Evolutionary conservation across 108 stramenopile genomes (phyloP), one percentile per base, ranked within the genome.

Genomic region (Parietichytrium sp.): DNA sequence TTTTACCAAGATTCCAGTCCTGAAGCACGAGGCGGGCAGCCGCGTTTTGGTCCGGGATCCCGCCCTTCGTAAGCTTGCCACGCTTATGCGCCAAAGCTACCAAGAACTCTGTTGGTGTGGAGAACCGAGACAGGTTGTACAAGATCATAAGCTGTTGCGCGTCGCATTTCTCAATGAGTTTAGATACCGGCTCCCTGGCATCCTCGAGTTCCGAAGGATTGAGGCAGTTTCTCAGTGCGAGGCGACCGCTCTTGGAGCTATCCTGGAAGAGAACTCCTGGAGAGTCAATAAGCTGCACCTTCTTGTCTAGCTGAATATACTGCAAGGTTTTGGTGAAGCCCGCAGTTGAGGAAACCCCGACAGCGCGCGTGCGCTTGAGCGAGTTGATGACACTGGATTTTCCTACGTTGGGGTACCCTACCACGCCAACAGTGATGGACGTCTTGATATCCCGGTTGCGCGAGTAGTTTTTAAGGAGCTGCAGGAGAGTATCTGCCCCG

Each of bases 401-500:
- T 13, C 97, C 97, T 23, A 96, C 96, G 77, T 99, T 98, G 47
- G 94, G 95, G 84, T 92, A 93, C 23, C 93, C 93, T 3, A 94
- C 82, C 12, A 93, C 61, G 29, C 92, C 92, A 7, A 93, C 92
- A n/a, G 93, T 90, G 85, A 95, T 93, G 52, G 92, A 93, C 12
- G 92, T 93, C 85, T 94, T 93, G 51, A 86, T 79, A 79, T 94
- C 93, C 30, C 86, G 85, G 36, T 91, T 89, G n/a, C 98, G 91
- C 49, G 94, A 92, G 87, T 99, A 99, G 87, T 99, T 99, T 91
- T 99, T 99, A 48, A 99, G 86, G 10, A 98, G 86, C 79, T 96
- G 93, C 49, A 99, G 84, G 29, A 99, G 78, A 4, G 92, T 93
- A 47, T 99, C 98, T 55, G 95, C 94, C 45, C 97, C 97, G 25